Base-by-base conservation (phyloP, 192 early-diverging fungal species). In the Coemansia guatemalensis region DNA sequence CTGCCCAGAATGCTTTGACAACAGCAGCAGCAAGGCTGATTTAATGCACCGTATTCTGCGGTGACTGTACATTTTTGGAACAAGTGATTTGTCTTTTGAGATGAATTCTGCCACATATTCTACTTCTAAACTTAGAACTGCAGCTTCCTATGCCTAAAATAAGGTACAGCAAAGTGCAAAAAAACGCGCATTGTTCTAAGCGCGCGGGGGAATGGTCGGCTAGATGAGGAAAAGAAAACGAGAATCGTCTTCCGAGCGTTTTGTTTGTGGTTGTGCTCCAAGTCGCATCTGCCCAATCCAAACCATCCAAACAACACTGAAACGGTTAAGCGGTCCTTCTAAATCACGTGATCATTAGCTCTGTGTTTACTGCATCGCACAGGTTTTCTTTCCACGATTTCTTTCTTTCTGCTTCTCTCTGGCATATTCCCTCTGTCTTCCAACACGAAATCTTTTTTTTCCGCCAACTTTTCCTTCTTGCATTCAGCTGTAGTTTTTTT, bases 361-460 rank as follows among this genome's bases (percentile, higher is more conserved):
- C 25, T 22, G 56, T 41, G 35, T 58, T 58, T 58, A 27, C 53
- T 24, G 27, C 54, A 25, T 44, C 21, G 32, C 41, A 21, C 4
- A 57, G 22, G 2, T 27, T 53, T 35, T 48, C 29, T 44, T 35
- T 51, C 39, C 14, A 27, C 53, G 24, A 4, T 53, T 32, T 47
- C 5, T 17, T 54, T 3, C 29, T 57, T 24, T 41, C 33, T 22
- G 58, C 39, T 58, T 48, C 56, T 58, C 44, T 67, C 50, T 48
- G 26, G 9, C 5, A 21, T 58, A 4, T 41, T n/a, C 56, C n/a
- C n/a, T n/a, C 44, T 41, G 21, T 58, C 21, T 17, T 24, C 33
- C 48, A 57, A 51, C 51, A 39, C 20, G 29, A 41, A 48, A 27
- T 44, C 51, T 53, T 62, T 62, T 64, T 64, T 52, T 25, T 25